Evolutionary conservation across 495 filamentous ascomycete genomes (phyloP).

Genomic region (Xylaria grammica): DNA sequence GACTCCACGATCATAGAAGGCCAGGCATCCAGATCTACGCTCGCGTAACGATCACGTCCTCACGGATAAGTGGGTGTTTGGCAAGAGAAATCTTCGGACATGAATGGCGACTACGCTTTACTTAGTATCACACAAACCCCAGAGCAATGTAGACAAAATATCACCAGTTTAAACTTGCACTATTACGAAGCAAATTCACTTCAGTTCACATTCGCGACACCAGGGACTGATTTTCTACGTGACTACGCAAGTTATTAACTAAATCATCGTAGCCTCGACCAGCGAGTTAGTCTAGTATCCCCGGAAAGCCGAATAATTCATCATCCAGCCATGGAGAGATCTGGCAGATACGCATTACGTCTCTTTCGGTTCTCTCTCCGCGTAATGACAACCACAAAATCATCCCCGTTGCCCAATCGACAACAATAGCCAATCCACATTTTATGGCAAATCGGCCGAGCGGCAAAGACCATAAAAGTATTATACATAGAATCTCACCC

Average conservation of each 20-base stretch:
- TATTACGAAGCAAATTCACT: not conserved
- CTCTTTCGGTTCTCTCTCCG: too few relatives aligned
- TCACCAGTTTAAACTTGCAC: not conserved
- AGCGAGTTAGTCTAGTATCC: not conserved
- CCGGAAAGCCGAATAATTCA: not conserved
- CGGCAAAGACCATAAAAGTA: not conserved
- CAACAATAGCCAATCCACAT: too few relatives aligned
- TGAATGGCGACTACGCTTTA: slow-evolving; percentile 13
- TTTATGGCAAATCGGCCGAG: not conserved
- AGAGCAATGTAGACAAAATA: not conserved
- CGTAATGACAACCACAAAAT: too few relatives aligned
- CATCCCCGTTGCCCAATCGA: not conserved
- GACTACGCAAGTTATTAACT: not conserved
- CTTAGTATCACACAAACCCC: not conserved
- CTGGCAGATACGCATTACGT: too few relatives aligned
- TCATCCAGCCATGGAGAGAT: too few relatives aligned
- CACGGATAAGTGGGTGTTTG: slow-evolving; percentile 61
- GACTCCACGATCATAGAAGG: slow-evolving; percentile 67
- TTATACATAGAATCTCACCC: not conserved
- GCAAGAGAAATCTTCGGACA: slow-evolving; percentile 79
- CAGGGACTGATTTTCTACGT: not conserved
- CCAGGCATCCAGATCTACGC: slow-evolving; percentile 58
- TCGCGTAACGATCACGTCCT: slow-evolving; percentile 39
- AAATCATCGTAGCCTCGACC: not conserved
- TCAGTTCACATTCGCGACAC: too few relatives aligned